Evolutionary conservation across 2,329 filamentous ascomycete species (phyloP), one percentile per base, ranked within the genome.

Genomic region (Penicillium palitans): DNA sequence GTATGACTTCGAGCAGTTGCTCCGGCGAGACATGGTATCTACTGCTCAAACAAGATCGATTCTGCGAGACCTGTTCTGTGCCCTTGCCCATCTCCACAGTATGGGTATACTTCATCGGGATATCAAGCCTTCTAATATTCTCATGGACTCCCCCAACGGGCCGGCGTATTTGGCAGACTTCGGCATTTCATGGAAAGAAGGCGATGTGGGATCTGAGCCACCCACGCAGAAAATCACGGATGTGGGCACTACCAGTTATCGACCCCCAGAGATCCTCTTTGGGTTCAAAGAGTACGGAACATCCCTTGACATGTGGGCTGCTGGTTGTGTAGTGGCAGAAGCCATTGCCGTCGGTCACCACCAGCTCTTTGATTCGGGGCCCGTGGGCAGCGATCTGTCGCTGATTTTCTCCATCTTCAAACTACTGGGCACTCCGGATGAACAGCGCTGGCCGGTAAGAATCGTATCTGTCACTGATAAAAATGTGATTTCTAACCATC

Each of bases 361-460:
- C 60, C 82, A 89, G 0, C 80, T 98, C 0, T 98, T 99, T 66
- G 89, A 95, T 71, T 90, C 91, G 4, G 90, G 91, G 1, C 91
- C 96, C 66, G 83, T 98, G 51, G 95, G 96, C 0, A 98, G 90
- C 70, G 95, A 99, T 75, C 81, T 99, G 40, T 90, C 91, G 0
- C 80, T 99, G 51, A 93, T 99, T 57, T 83, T 93, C 53, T 96
- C 91, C 69, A 93, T 98, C 37, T 98, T 99, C 77, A 88, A 90
- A 75, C 96, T 89, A 0, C 75, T 99, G 7, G 96, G 96, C 1
- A 97, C 93, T 1, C 95, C 95, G 0, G 89, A 89, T 45, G 75
- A 81, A n/a, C 80, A 87, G 52, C 86, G 80, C 0, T 99, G 95
- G 95, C 95, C 95, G 2, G 91, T 86, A 74, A 66, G 82, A 72